Evolutionary conservation across 208 protist genomes (phyloP).

Genomic region (Wallacemonas sp.): DNA sequence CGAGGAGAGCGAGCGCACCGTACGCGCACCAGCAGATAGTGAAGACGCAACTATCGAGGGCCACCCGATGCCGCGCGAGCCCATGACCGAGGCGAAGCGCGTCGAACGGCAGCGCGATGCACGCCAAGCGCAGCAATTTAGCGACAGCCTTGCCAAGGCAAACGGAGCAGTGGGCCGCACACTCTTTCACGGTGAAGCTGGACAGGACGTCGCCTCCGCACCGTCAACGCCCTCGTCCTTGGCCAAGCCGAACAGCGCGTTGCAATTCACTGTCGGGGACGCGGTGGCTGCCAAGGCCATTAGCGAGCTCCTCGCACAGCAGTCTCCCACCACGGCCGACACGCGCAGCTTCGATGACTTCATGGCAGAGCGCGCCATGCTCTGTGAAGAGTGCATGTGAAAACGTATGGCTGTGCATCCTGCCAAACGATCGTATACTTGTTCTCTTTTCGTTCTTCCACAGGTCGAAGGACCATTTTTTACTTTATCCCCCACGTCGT

Average conservation of each 20-base stretch:
- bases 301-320: slow-evolving; percentile 10
- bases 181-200: too few relatives aligned
- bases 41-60: background rate
- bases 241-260: slow-evolving; percentile 22
- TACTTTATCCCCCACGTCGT: too few relatives aligned
- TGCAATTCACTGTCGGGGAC: slow-evolving; percentile 26
- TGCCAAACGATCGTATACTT: too few relatives aligned
- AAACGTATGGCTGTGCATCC: too few relatives aligned
- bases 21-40: too few relatives aligned
- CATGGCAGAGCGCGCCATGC: background rate
- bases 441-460: too few relatives aligned
- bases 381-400: slow-evolving; percentile 5
- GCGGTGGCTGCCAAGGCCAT: slow-evolving; percentile 36
- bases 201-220: background rate
- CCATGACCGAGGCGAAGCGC: slow-evolving; percentile 9
- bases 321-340: slow-evolving; percentile 4
- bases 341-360: slow-evolving; percentile 4
- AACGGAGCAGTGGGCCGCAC: too few relatives aligned
- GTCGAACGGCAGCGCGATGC: slow-evolving; percentile 3
- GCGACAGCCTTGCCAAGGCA: background rate
- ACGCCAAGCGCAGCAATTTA: slow-evolving; percentile 3
- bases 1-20: too few relatives aligned
- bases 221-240: background rate
- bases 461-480: too few relatives aligned
- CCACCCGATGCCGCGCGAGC: background rate